Evolutionary conservation across 148 eudicot genomes (phyloP), one percentile per base, ranked within the genome.

Genomic region (Beta vulgaris): DNA sequence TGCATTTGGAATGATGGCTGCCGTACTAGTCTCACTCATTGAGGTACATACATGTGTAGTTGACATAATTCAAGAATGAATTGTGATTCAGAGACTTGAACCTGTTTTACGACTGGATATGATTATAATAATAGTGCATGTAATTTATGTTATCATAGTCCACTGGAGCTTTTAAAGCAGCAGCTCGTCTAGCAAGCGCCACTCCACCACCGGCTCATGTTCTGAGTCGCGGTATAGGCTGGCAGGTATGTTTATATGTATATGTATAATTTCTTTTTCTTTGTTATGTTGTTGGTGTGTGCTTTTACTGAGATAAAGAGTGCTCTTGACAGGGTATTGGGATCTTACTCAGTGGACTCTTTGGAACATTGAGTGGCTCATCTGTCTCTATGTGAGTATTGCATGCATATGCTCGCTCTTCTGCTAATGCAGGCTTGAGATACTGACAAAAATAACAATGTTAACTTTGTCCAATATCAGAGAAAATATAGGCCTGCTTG

Each of bases 171-270:
- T 90, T 88, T 80, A 87, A 91, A 84, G 98, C 98, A 18, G 94
- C 99, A 66, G 88, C 99, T 83, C 98, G 99, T 68, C 78, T 95
- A 39, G 98, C 99, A 67, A 95, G 97, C 59, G 99, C 99, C 32
- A 95, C 99, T 18, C 99, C 99, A 5, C 99, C 99, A 82, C 99
- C 99, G 28, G 89, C 99, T 77, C 98, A 92, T 79, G 92, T 95
- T 77, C 93, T 95, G 62, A 95, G 99, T 80, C 99, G 97, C 43
- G 99, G 98, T 68, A 95, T 95, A 48, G 99, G 99, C 36, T 95
- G 99, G 99, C 99, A 95, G 98, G 98, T 93, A 31, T 28, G 87
- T 21, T 7, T 62, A 10, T 76, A 29, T 51, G 57, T 23, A 51
- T 23, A 3, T 23, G 5, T 51, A 5, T 14, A 1, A 32, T 10